Percentiles rank a stretch among this genome's conserved stretches.
These are phyloP conservation scores for Leccinum olivaceopallidum DNA, from an alignment of 768 basidiomycete species.

Conservation along the genomic window DNA sequence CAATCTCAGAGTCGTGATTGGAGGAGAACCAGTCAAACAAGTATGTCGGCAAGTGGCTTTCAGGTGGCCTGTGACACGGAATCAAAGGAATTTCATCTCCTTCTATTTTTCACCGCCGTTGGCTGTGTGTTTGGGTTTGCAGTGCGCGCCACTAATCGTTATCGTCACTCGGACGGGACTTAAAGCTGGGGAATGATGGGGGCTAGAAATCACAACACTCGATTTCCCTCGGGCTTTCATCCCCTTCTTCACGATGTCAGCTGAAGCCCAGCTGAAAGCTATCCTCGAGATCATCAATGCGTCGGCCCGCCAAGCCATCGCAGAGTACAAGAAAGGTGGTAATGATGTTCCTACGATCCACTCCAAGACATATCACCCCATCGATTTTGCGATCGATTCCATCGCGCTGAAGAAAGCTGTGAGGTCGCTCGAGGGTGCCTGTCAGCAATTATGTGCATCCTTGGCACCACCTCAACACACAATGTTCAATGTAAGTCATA, in stretches of 20 bases:
- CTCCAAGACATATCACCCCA: constrained; percentile 23
- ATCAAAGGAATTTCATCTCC: not conserved
- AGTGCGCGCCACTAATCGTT: not conserved
- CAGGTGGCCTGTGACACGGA: not conserved
- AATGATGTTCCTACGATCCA: constrained; percentile 26
- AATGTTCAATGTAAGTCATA: constrained; percentile 22
- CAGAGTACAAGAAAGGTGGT: constrained; percentile 26
- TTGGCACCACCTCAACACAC: constrained; percentile 31
- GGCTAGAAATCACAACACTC: not conserved
- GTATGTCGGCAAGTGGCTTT: not conserved
- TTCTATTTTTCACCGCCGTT: not conserved
- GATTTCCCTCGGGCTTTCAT: not conserved
- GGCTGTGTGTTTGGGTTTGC: not conserved
- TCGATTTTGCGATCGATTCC: constrained; percentile 22
- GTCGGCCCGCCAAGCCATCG: constrained; percentile 27
- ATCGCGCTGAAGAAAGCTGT: constrained; percentile 28
- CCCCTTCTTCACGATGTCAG: constrained; percentile 15
- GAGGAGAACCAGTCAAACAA: not conserved
- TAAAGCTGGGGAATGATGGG: not conserved
- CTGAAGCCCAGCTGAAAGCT: constrained; percentile 6
- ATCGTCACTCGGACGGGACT: not conserved
- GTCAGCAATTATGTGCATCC: constrained; percentile 29
- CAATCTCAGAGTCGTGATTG: not conserved
- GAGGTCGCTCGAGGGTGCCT: constrained; percentile 28
- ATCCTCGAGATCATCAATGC: constrained; percentile 34